A percentile compares a stretch with the other conserved stretches of the same genome.
Conservation (phyloP, 805 yeast genomes). For the Metahyphopichia silvanorum region DNA sequence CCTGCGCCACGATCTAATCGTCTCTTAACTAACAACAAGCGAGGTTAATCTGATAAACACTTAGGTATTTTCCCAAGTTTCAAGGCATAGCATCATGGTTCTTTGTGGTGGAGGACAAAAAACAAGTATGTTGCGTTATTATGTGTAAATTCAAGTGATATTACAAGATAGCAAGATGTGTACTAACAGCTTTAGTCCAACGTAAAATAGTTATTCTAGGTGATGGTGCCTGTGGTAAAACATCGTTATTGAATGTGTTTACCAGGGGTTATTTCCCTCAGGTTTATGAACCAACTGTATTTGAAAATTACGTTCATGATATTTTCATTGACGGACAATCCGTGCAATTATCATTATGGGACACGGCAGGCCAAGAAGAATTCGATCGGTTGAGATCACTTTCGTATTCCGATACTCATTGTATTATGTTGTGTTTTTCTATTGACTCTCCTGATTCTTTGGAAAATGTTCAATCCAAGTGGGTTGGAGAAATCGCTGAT, state of each 20-base stretch:
- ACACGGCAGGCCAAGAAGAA: conserved; percentile 99
- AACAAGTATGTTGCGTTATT: conserved; percentile 30
- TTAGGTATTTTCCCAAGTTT: background rate
- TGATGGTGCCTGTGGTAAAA: conserved; percentile 99
- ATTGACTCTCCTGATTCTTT: conserved; percentile 92
- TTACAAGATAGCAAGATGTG: conserved; percentile 1
- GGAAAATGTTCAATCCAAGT: conserved; percentile 90
- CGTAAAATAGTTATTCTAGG: conserved; percentile 93
- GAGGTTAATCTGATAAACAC: too few species aligned
- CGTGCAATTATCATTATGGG: conserved; percentile 92
- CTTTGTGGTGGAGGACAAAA: conserved; percentile 42
- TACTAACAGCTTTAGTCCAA: conserved; percentile 49
- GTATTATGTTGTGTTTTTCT: conserved; percentile 93
- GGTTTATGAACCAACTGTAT: conserved; percentile 97
- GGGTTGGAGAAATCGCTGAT: conserved; percentile 97
- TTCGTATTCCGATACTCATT: conserved; percentile 92
- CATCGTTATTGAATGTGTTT: conserved; percentile 90
- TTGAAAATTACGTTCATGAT: conserved; percentile 96
- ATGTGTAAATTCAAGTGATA: background rate
- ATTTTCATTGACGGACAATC: conserved; percentile 93
- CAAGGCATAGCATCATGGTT: conserved; percentile 25
- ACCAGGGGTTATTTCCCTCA: conserved; percentile 98
- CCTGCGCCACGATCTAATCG: too few species aligned
- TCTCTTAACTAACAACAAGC: too few species aligned
- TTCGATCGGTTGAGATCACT: conserved; percentile 90